A percentile compares a stretch with the other conserved stretches of the same genome.
Conservation (phyloP, 73 alveolate species). For the Tetrahymena thermophila region DNA sequence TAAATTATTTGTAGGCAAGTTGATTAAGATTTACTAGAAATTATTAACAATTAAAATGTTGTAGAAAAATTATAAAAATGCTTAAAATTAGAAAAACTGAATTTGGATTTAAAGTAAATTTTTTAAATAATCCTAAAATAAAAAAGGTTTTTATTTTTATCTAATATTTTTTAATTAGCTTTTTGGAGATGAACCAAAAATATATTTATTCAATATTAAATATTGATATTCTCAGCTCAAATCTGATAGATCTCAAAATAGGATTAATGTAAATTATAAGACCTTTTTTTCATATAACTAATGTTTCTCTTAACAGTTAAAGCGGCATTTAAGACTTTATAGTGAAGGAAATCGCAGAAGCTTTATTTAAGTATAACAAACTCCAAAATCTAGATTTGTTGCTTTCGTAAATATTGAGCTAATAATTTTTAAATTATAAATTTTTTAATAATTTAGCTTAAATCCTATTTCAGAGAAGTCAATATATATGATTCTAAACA, state of each 20-base stretch:
- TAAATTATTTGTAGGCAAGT: neutral
- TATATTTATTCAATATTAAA: too few relatives aligned
- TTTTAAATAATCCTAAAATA: too few relatives aligned
- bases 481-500: neutral
- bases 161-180: neutral
- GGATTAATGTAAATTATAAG: neutral
- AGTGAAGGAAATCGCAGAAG: neutral
- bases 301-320: neutral
- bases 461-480: neutral
- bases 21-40: neutral
- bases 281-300: too few relatives aligned
- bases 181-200: neutral
- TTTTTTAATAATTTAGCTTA: neutral
- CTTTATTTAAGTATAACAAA: too few relatives aligned
- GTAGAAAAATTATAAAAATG: neutral
- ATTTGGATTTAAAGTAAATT: neutral
- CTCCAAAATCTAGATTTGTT: neutral
- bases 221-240: neutral
- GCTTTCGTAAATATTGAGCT: neutral
- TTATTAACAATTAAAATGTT: neutral
- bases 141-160: too few relatives aligned
- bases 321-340: neutral
- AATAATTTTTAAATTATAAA: too few relatives aligned
- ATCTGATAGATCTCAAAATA: neutral
- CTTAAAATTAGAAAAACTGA: neutral